phyloP scores from a whole-genome alignment of 169 alveolate species.

The Perkinsus olseni region DNA sequence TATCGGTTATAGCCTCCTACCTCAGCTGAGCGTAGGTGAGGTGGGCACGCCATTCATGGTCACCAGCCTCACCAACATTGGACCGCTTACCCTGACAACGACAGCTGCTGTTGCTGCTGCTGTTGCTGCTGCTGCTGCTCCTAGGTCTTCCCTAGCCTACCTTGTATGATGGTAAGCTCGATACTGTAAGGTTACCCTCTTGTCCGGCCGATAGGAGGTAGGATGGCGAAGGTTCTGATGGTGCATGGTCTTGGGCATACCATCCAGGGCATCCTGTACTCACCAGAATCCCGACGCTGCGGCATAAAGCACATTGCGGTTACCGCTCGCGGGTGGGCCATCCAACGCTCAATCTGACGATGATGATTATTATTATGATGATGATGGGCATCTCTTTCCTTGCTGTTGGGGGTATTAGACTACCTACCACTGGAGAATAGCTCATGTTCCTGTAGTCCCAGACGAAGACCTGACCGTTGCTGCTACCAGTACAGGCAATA shows the following conservation, averaged over 20 bases:
- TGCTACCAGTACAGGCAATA: not conserved
- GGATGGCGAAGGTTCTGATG: not conserved
- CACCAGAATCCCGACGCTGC: not conserved
- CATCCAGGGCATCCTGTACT: not conserved
- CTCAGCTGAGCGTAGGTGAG: not conserved
- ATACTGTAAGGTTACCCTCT: not conserved
- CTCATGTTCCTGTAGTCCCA: not conserved
- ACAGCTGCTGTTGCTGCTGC: too few species aligned
- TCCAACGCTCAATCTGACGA: not conserved
- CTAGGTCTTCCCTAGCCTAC: not conserved
- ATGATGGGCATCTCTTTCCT: too few species aligned
- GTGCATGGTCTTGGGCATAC: not conserved
- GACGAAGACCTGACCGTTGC: not conserved
- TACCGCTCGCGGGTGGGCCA: not conserved
- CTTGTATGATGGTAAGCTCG: not conserved
- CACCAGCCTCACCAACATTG: not conserved
- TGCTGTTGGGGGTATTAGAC: too few species aligned
- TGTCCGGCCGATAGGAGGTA: not conserved
- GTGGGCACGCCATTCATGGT: not conserved
- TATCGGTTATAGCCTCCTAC: not conserved
- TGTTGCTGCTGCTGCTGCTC: not conserved
- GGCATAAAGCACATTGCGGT: not conserved
- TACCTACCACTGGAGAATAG: not conserved
- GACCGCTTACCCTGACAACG: not conserved
- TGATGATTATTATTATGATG: not conserved